Percentiles rank a stretch among this genome's conserved stretches.
Conservation (phyloP, 140 eudicot species). For the Cichorium intybus region DNA sequence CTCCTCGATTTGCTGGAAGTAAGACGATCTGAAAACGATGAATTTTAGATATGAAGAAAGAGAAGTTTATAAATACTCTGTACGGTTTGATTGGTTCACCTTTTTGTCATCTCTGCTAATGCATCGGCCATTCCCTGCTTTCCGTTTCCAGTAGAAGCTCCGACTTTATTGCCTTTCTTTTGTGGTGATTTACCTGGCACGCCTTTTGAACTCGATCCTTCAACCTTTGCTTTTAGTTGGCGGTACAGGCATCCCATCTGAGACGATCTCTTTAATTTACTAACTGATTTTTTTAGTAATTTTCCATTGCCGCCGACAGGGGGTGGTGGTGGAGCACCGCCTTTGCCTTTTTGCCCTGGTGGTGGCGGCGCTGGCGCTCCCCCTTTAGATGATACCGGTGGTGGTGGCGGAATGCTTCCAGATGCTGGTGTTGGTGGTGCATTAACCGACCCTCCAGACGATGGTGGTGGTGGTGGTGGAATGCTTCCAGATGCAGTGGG, state of each 20-base stretch:
- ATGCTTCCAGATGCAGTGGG: neutral
- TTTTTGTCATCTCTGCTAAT: constrained; percentile 62
- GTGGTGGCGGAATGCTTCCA: constrained; percentile 41
- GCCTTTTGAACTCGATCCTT: constrained; percentile 55
- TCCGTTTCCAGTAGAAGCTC: constrained; percentile 36
- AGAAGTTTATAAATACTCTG: neutral
- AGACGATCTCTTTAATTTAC: constrained; percentile 73
- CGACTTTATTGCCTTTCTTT: constrained; percentile 54
- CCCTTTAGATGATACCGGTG: constrained; percentile 39
- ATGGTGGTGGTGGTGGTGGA: constrained; percentile 20
- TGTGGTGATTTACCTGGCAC: constrained; percentile 42
- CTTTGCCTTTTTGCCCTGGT: constrained; percentile 34
- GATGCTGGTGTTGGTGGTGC: constrained; percentile 11
- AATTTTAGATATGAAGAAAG: neutral
- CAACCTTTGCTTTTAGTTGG: constrained; percentile 78
- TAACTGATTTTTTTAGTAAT: constrained; percentile 42
- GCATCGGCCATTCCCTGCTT: constrained; percentile 66
- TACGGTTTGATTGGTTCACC: constrained; percentile 22
- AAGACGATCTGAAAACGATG: constrained; percentile 67
- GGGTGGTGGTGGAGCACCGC: constrained; percentile 62
- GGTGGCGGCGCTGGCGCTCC: constrained; percentile 41
- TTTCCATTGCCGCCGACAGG: constrained; percentile 28
- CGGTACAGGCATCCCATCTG: constrained; percentile 94
- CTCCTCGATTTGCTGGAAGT: constrained; percentile 87
- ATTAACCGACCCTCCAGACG: neutral